phyloP scores from a whole-genome alignment of 2,329 filamentous ascomycete genomes.

The Pseudogymnoascus sp. region DNA sequence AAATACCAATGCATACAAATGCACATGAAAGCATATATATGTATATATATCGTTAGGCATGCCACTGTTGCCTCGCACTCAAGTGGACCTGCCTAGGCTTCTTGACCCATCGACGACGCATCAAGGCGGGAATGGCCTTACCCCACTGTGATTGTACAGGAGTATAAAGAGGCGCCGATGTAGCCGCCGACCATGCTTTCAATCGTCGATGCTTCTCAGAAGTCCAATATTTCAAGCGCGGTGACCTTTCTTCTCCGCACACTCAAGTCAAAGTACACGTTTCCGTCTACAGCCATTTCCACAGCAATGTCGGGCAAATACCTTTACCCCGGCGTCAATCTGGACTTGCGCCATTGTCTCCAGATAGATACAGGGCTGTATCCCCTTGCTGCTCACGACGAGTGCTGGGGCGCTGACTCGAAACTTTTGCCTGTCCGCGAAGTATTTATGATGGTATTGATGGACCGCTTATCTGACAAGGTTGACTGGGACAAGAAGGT shows the following conservation, averaged over 20 bases:
- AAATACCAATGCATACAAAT: background rate
- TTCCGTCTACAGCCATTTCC: background rate
- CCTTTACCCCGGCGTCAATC: constrained; percentile 5
- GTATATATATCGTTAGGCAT: background rate
- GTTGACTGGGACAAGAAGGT: constrained; percentile 15
- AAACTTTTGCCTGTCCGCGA: constrained; percentile 5
- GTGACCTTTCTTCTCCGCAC: background rate
- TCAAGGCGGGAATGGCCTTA: background rate
- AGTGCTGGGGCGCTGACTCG: background rate
- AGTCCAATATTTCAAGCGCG: no score
- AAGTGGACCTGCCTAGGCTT: background rate
- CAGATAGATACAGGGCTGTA: background rate
- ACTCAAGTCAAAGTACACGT: background rate
- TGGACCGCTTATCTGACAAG: constrained; percentile 8
- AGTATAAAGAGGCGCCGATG: constrained; percentile 7
- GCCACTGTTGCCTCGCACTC: background rate
- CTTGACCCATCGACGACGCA: background rate
- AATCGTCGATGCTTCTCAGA: no score
- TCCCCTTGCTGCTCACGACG: background rate
- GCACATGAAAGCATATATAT: background rate
- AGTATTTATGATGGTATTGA: constrained; percentile 9
- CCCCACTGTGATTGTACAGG: background rate
- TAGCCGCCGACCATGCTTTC: background rate
- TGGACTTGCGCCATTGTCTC: background rate
- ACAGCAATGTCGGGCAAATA: constrained; percentile 4